Percentiles rank a stretch among this genome's conserved stretches.
These are phyloP conservation scores for Ajuga chamaepitys DNA, from an alignment of 257 asterid species.

Conservation along the genomic window DNA sequence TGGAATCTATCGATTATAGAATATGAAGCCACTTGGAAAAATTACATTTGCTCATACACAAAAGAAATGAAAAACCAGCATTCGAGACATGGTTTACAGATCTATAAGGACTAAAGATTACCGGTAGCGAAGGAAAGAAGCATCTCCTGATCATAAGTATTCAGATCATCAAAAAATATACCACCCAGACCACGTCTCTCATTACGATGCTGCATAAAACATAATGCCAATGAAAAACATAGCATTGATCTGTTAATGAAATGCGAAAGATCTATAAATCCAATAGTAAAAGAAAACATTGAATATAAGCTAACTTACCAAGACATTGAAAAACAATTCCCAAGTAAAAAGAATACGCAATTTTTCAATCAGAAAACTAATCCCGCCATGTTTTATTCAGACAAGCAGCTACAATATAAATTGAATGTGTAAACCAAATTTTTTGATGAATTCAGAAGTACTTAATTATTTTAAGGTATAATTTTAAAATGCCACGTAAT, in stretches of 20 bases:
- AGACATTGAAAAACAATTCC: background rate
- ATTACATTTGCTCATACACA: background rate
- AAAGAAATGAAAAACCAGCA: background rate
- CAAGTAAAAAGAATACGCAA: background rate
- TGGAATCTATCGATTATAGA: background rate
- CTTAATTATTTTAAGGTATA: too few relatives aligned
- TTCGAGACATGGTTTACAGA: background rate
- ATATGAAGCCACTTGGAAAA: too few relatives aligned
- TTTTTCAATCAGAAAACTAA: background rate
- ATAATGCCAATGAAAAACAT: background rate
- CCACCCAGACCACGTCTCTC: slow-evolving; percentile 99
- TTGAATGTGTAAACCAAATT: background rate
- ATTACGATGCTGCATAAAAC: slow-evolving; percentile 75
- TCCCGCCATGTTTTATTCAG: background rate
- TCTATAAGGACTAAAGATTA: slow-evolving; percentile 27
- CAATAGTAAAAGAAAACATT: background rate
- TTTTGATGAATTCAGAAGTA: too few relatives aligned
- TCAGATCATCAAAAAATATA: slow-evolving; percentile 91
- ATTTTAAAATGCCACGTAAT: too few relatives aligned
- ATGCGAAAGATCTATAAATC: background rate
- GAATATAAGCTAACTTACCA: background rate
- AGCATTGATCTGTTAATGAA: background rate
- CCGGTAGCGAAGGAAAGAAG: slow-evolving; percentile 95
- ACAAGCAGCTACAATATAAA: background rate
- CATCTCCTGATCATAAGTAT: slow-evolving; percentile 91